Conservation (phyloP, 2,329 filamentous ascomycete species). For the Venturia carpophila region DNA sequence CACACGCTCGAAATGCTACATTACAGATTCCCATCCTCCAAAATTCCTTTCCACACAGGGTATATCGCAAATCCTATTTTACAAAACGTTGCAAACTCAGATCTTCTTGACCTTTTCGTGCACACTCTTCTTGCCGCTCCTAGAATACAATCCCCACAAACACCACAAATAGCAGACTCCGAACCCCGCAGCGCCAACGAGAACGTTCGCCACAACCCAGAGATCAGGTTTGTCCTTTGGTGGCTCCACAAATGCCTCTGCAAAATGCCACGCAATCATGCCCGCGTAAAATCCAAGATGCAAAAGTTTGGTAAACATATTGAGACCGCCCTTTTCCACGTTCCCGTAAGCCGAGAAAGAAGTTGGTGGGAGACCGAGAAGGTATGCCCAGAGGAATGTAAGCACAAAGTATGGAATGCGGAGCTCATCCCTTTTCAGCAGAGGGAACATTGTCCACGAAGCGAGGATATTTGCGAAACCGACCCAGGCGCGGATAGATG, state of each 20-base stretch:
- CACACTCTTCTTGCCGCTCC: conserved; percentile 44
- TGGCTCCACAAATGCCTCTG: conserved; percentile 59
- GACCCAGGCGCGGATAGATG: conserved; percentile 76
- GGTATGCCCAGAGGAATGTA: conserved; percentile 81
- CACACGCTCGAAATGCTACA: conserved; percentile 9
- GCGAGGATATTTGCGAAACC: conserved; percentile 91
- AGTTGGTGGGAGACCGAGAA: conserved; percentile 77
- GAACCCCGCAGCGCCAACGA: conserved; percentile 79
- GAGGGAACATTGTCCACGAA: conserved; percentile 87
- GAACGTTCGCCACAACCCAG: conserved; percentile 87
- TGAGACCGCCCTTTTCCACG: conserved; percentile 35
- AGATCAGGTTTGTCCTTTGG: conserved; percentile 78
- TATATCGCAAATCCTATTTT: conserved; percentile 10
- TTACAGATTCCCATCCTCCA: conserved; percentile 12
- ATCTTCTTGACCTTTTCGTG: conserved; percentile 10
- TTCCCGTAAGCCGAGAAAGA: conserved; percentile 60
- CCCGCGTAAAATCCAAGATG: conserved; percentile 63
- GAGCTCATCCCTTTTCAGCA: conserved; percentile 78
- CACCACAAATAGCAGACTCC: conserved; percentile 88
- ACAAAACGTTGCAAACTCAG: neutral
- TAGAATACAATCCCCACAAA: conserved; percentile 56
- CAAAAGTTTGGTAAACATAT: conserved; percentile 57
- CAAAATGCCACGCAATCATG: conserved; percentile 75
- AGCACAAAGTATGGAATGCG: conserved; percentile 77
- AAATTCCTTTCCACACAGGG: neutral